Base-by-base conservation (phyloP, 2,329 filamentous ascomycete species). In the Fusarium heterosporum region DNA sequence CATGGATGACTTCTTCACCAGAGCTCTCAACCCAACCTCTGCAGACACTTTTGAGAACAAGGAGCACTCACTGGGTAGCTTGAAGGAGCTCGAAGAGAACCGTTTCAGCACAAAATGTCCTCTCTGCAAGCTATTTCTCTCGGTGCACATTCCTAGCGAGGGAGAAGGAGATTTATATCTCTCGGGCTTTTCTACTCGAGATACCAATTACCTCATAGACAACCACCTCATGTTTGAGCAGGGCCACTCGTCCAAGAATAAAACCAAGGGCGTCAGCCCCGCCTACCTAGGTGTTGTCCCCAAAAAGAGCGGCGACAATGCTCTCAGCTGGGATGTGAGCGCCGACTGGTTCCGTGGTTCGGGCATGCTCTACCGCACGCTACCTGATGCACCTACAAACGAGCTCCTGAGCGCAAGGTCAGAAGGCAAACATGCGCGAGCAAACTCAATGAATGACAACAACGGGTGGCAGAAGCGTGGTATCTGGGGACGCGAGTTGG, bases 191-290 rank as follows among this genome's bases (percentile, higher is more conserved):
- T 78, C 76, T 28, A 76, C 68, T 29, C 69, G 76, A 17, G 76
- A 78, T 55, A 76, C 73, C 14, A 78, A 73, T 52, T 78, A 78
- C 50, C 64, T 78, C 49, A 72, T 78, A 25, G 75, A 78, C 55
- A 65, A 70, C 6, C 55, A 69, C 28, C 71, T 69, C 46, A 71
- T 78, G 71, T 75, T 72, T 47, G 75, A 77, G 6, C 71, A 75
- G 53, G 69, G 71, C 11, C 76, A 78, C 48, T 52, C 74, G 2
- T 69, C 74, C 29, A 74, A 70, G 40, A 69, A 62, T 26, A 75
- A 73, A 59, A 68, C 47, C 28, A 74, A 64, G 41, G 76, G 76
- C 8, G 62, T 70, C 38, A 73, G 74, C 13, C 75, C 73, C 16
- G 74, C 70, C 3, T 78, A 74, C 22, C 60, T 78, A 25, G 75